A percentile compares a stretch with the other conserved stretches of the same genome.
phyloP scores from a whole-genome alignment of 2,329 filamentous ascomycete genomes.

The Incumbomyces delicatus region DNA sequence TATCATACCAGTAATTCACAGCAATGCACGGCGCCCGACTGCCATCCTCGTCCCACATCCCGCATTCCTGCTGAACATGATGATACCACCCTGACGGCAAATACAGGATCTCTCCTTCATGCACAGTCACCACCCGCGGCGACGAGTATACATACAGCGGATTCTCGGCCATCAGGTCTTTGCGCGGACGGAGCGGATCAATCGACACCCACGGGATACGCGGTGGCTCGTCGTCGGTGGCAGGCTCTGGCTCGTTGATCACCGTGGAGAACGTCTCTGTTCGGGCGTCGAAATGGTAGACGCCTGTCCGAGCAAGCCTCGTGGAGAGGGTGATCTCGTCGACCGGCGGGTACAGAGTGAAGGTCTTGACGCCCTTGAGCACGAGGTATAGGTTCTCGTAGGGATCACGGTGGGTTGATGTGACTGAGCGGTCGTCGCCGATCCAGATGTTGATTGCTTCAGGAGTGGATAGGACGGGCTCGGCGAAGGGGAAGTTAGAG shows the following conservation, averaged over 20 bases:
- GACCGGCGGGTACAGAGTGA: conserved; percentile 17
- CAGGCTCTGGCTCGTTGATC: background rate
- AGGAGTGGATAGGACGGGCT: conserved; percentile 12
- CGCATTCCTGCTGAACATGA: conserved; percentile 19
- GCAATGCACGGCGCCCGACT: conserved; percentile 17
- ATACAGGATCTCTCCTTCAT: conserved; percentile 19
- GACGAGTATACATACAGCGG: conserved; percentile 14
- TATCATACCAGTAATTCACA: conserved; percentile 22
- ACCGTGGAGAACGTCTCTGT: background rate
- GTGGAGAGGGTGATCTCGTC: conserved; percentile 19
- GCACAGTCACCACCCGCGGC: conserved; percentile 15
- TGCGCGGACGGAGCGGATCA: conserved; percentile 11
- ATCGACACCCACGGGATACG: conserved; percentile 20
- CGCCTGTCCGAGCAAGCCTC: conserved; percentile 11
- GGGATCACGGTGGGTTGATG: conserved; percentile 20
- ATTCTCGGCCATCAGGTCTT: background rate
- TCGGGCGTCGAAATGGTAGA: conserved; percentile 2
- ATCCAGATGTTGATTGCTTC: conserved; percentile 22
- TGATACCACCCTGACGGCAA: conserved; percentile 21
- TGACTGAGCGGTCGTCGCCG: conserved; percentile 16
- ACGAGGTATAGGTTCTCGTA: conserved; percentile 22
- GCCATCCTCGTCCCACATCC: conserved; percentile 14
- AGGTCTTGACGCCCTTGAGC: conserved; percentile 16
- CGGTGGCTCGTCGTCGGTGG: background rate
- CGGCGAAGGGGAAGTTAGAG: conserved; percentile 13